Evolutionary conservation across 202 grass and related monocot genomes (phyloP), one percentile per base, ranked within the genome.

Genomic region (Hordeum pubiflorum): DNA sequence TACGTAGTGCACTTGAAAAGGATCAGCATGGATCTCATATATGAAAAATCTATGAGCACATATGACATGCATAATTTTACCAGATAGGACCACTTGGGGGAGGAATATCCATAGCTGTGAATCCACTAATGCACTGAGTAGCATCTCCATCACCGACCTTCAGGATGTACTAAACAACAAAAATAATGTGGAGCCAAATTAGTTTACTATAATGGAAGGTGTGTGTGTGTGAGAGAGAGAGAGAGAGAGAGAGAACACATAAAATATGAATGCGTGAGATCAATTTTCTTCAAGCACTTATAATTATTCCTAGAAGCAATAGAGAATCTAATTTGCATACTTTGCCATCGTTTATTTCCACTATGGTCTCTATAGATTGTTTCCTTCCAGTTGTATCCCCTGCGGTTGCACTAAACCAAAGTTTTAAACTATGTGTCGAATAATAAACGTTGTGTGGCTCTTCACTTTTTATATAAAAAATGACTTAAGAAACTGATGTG

Each of bases 81-180:
- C 95, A 95, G 44, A 95, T 80, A 64, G 92, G 95, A 3, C 95
- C 95, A 65, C 81, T 86, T 69, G 95, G 82, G 75, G 86, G 89
- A 59, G 91, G 83, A 59, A 95, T 36, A 73, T 95, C 90, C 58
- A 95, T 84, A 64, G 92, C 92, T 71, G 86, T 83, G 62, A 98
- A 95, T 79, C 90, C 95, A 60, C 92, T 98, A 33, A 98, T 93
- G 78, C 95, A 98, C 63, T 93, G 87, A 15, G 70, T 60, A 71
- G 85, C 60, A 72, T 22, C 14, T 57, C 88, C 92, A 18, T 85
- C 80, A 2, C 79, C 70, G 15, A 93, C 71, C 79, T 95, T 89
- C 52, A 94, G 78, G 34, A 93, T 84, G 43, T 98, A 94, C 92
- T 94, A 85, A 55, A 76, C 3, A 69, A 67, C 52, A 78, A 5